phyloP scores from a whole-genome alignment of 768 basidiomycete species.

The Atractiella rhizophila region DNA sequence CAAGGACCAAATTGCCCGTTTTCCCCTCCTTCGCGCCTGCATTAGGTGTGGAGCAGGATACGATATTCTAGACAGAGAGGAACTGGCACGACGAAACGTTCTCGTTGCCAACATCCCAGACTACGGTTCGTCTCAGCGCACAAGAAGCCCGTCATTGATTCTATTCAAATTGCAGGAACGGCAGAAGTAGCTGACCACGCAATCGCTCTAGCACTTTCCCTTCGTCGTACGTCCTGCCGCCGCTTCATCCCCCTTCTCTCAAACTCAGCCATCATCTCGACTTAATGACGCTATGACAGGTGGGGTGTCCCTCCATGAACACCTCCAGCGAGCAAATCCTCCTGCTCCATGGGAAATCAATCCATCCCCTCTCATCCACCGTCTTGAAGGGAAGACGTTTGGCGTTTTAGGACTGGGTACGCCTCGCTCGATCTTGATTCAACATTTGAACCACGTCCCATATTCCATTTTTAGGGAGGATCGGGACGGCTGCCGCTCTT shows the following conservation, averaged over 20 bases:
- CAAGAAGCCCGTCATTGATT: background rate
- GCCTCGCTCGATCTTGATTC: too few relatives aligned
- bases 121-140: background rate
- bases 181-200: constrained; percentile 16
- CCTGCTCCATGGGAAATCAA: constrained; percentile 8
- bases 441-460: too few relatives aligned
- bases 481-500: constrained; percentile 14
- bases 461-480: too few relatives aligned
- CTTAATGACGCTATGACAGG: too few relatives aligned
- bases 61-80: constrained; percentile 12
- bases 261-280: too few relatives aligned
- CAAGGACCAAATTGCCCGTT: too few relatives aligned
- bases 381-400: constrained; percentile 9
- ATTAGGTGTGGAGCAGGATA: constrained; percentile 13
- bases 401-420: constrained; percentile 14
- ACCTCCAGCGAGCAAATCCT: constrained; percentile 7
- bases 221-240: too few relatives aligned
- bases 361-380: constrained; percentile 8
- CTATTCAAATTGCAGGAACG: constrained; percentile 12
- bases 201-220: constrained; percentile 10
- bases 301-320: constrained; percentile 14
- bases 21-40: too few relatives aligned
- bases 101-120: constrained; percentile 15
- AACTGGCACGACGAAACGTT: constrained; percentile 6
- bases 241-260: too few relatives aligned